A percentile compares a stretch with the other conserved stretches of the same genome.
These are phyloP conservation scores for Crithidia expoeki DNA, from an alignment of 208 protist species.

Conservation along the genomic window DNA sequence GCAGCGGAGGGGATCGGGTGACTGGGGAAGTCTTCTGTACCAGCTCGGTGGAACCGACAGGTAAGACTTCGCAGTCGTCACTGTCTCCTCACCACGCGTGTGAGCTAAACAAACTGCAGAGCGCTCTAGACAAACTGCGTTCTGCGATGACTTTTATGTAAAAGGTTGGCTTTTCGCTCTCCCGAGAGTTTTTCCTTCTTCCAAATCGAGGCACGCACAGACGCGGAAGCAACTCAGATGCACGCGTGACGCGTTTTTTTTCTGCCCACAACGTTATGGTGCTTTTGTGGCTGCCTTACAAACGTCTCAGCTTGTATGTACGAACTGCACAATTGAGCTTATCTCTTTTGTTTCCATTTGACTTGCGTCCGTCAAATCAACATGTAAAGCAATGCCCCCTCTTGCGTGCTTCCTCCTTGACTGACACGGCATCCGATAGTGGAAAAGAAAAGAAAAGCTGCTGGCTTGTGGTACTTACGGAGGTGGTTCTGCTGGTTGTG, in stretches of 20 bases:
- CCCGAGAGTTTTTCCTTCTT: neutral
- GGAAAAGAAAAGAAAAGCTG: too few relatives aligned
- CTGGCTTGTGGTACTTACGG: too few relatives aligned
- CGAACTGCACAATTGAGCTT: constrained; percentile 11
- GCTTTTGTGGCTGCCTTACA: too few relatives aligned
- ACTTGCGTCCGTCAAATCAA: neutral
- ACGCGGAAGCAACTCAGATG: neutral
- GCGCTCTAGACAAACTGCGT: constrained; percentile 32
- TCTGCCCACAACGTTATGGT: neutral
- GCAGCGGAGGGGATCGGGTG: neutral
- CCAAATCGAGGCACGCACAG: neutral
- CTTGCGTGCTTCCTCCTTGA: neutral
- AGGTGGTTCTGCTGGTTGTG: too few relatives aligned
- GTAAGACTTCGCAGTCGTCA: constrained; percentile 1
- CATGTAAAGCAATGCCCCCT: neutral
- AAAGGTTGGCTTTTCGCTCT: neutral
- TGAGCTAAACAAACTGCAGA: constrained; percentile 20
- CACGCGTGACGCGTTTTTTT: neutral
- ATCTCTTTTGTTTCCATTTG: constrained; percentile 22
- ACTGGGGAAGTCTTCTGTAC: neutral
- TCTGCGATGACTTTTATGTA: constrained; percentile 26
- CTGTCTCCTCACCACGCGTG: neutral
- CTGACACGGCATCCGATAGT: too few relatives aligned
- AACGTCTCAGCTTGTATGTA: constrained; percentile 18
- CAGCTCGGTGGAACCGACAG: neutral